Evolutionary conservation across 805 yeast species (phyloP), one percentile per base, ranked within the genome.

Genomic region (Saccharomycopsis sp.): DNA sequence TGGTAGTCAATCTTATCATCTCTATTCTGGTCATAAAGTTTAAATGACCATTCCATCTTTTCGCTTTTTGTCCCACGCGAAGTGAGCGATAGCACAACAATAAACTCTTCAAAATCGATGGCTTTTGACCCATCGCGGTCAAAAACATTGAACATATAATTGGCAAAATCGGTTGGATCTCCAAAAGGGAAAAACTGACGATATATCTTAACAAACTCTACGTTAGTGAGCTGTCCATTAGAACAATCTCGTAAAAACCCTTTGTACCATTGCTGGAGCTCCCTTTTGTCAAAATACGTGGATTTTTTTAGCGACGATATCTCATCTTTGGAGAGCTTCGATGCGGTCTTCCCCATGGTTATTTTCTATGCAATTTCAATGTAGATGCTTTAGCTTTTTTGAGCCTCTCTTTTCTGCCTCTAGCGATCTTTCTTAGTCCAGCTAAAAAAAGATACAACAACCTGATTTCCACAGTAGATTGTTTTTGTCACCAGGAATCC

Each of bases 111-210:
- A 74, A 94, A 94, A 68, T 90, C 97, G 49, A 94, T 87, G 50
- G 82, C 79, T 22, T 96, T 97, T 60, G 82, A 81, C 66, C 82
- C 78, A 68, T 90, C 94, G 49, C 81, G 79, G 70, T 94, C 98
- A 71, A 94, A 92, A 2, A 90, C 96, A 56, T 85, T 83, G 73
- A 94, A 94, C 15, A 96, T 86, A 65, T 86, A 87, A 59, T 84
- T 88, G 58, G 97, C 89, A 73, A 90, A 94, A 59, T 90, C 93
- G 2, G 87, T 82, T 0, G 99, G 97, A 67, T 93, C 97, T 0
- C 99, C 99, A 75, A 94, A 94, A 19, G 99, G 99, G 77, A 94
- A 94, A 71, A 93, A 94, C 68, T 94, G 98, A 70, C 89, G 89
- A 75, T 92, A 96, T 19, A 94, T 92, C 71, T 89, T 89, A 64